Percentiles rank a stretch among this genome's conserved stretches.
These are phyloP conservation scores for Talaromyces sp. DNA, from an alignment of 2,329 filamentous ascomycete genomes.

Conservation along the genomic window DNA sequence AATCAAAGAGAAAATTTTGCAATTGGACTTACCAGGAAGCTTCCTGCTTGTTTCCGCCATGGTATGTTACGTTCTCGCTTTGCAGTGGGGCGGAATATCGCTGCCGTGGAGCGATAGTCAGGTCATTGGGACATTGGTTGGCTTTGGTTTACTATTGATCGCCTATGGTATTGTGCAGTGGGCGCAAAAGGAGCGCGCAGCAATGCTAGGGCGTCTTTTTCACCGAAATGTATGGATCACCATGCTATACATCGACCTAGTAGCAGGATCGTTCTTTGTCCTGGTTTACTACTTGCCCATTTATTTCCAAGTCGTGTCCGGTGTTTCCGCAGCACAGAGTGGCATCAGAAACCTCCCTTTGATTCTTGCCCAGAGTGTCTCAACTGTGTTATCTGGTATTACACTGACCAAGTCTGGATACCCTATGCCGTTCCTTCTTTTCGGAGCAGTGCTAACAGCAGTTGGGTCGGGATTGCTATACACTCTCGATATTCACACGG, in stretches of 20 bases:
- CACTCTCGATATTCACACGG: conserved; percentile 33
- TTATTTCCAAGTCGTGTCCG: conserved; percentile 26
- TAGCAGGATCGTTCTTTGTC: conserved; percentile 8
- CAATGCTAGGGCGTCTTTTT: background rate
- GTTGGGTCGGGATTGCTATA: conserved; percentile 27
- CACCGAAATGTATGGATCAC: background rate
- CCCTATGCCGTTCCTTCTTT: background rate
- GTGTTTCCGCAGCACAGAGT: conserved; percentile 17
- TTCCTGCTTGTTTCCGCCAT: conserved; percentile 31
- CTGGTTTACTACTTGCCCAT: conserved; percentile 27
- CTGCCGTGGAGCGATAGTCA: conserved; percentile 25
- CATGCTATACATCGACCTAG: background rate
- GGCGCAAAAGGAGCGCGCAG: conserved; percentile 48
- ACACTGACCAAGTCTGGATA: background rate
- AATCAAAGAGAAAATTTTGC: conserved; percentile 39
- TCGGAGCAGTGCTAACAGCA: background rate
- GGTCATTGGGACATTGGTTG: conserved; percentile 25
- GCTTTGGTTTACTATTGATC: conserved; percentile 30
- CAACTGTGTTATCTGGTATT: background rate
- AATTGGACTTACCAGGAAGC: conserved; percentile 41
- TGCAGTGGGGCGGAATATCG: conserved; percentile 26
- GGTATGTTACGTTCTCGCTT: conserved; percentile 24
- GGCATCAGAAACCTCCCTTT: conserved; percentile 28
- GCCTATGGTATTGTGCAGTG: conserved; percentile 50
- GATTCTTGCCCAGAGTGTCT: background rate